Evolutionary conservation across 2,329 filamentous ascomycete genomes (phyloP).

Genomic region (Fusarium beomiforme): DNA sequence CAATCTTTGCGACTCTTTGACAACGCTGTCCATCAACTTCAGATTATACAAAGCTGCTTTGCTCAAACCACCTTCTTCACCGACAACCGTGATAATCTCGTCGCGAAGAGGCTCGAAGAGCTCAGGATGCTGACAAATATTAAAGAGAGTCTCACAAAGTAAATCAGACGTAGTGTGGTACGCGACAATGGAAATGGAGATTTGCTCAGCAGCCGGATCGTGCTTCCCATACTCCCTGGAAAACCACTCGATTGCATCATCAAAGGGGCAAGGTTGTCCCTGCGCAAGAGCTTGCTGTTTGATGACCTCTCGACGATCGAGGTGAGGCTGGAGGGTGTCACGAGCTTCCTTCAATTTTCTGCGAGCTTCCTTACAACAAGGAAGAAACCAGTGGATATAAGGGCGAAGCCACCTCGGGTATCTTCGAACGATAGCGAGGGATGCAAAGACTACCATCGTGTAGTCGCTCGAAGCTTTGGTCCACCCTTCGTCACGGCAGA

Average conservation of each 20-base stretch:
- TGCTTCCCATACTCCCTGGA: slow-evolving; percentile 53
- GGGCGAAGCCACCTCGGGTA: slow-evolving; percentile 57
- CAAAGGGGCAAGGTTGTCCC: not conserved
- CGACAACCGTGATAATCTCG: slow-evolving; percentile 46
- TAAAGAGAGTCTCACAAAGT: slow-evolving; percentile 22
- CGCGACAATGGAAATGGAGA: slow-evolving; percentile 55
- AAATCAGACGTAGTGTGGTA: slow-evolving; percentile 62
- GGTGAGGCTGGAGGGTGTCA: slow-evolving; percentile 36
- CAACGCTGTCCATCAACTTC: slow-evolving; percentile 58
- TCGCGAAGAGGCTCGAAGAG: slow-evolving; percentile 53
- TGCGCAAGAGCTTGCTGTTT: slow-evolving; percentile 3
- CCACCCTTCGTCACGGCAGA: slow-evolving; percentile 57
- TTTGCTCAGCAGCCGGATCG: slow-evolving; percentile 24
- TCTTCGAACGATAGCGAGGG: slow-evolving; percentile 44
- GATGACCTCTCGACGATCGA: slow-evolving; percentile 45
- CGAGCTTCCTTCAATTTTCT: slow-evolving; percentile 22
- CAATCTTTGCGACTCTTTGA: slow-evolving; percentile 61
- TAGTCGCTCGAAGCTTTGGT: slow-evolving; percentile 57
- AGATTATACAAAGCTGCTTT: slow-evolving; percentile 56
- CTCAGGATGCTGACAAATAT: slow-evolving; percentile 52
- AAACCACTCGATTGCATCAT: slow-evolving; percentile 64
- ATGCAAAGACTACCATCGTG: slow-evolving; percentile 51
- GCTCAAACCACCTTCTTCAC: slow-evolving; percentile 48
- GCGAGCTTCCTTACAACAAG: slow-evolving; percentile 45
- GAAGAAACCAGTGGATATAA: slow-evolving; percentile 56